Base-by-base conservation (phyloP, 2,329 filamentous ascomycete genomes). In the Zymoseptoria passerinii region DNA sequence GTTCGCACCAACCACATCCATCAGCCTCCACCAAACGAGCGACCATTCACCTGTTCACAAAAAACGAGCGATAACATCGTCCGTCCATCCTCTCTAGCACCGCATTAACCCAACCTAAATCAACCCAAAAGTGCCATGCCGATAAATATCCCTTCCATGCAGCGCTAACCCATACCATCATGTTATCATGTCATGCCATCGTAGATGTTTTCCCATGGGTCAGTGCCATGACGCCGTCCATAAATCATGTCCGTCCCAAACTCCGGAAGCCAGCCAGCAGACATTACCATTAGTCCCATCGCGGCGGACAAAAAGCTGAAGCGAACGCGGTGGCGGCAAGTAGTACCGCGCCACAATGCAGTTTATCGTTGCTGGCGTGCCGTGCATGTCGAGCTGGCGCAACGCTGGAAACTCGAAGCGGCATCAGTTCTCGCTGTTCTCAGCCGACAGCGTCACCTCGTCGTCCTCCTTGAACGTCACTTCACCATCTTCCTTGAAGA, bases 371-470 rank as follows among this genome's bases (percentile, higher is more conserved):
- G 16, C 19, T 48, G 49, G 29, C 57, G 18, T 48, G n/a, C 52
- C 57, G 18, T 48, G n/a, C 50, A 18, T 28, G 19, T 48, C 57
- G 57, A 53, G 49, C 35, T 27, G 16, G 18, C 52, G 20, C 29
- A 49, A 28, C 23, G 50, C 55, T 13, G 49, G 6, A 23, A 23
- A 19, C 19, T 27, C 27, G 23, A 29, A 35, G 19, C 19, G 16
- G 51, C 23, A 13, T 44, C 8, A 35, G 29, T 62, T 56, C 63
- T 64, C 65, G 58, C 67, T 69, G 50, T 53, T 55, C 18, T 66
- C 59, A 19, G 67, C 65, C 8, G 70, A 72, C 53, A 72, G 64
- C 20, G 70, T 72, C 13, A 61, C 68, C 56, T 71, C 68, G 13
- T 68, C 66, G 49, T 69, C 69, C 8, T 64, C 65, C 59, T 63